Evolutionary conservation across 73 alveolate genomes (phyloP), one percentile per base, ranked within the genome.

Genomic region (Stentor roeselii): DNA sequence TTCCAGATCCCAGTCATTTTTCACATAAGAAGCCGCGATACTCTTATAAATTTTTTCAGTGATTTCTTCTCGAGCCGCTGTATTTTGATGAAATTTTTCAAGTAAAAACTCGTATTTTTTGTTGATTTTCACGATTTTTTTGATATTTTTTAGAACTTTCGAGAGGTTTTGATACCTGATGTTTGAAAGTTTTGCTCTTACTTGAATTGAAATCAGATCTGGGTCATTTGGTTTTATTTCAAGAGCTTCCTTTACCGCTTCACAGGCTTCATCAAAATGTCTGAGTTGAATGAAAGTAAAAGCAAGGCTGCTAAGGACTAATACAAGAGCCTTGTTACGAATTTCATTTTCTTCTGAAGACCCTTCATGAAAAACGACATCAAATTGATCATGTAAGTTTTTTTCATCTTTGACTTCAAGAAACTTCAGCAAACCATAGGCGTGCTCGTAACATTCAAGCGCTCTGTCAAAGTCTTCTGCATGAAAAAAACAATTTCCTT

Each of bases 381-480:
- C 34, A 0, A 30, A 1, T 27, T 15, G 21, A 2, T 67, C 80
- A 30, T 67, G 42, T 30, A 21, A 67, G n/a, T 67, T 32, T 36
- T 67, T 40, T 67, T 67, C 41, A 67, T 21, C 34, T 32, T 67
- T 67, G 34, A 34, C 11, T 67, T 67, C 80, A 21, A 67, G 80
- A 34, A 27, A 67, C 34, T 67, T 67, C 27, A 30, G 34, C 27
- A 67, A 21, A 15, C 80, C 80, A 67, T 67, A 67, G 14, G 80
- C 80, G 34, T 67, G 37, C 42, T 2, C 80, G 2, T 67, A 67
- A 40, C 80, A 67, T n/a, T 67, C 80, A 27, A 67, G 2, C 21
- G 80, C 80, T 67, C 34, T 67, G 21, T 67, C 80, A 67, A 27
- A 67, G 80, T 67, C 80, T 67, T 67, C 37, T 67, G 41, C 14